Evolutionary conservation across 495 filamentous ascomycete genomes (phyloP), one percentile per base, ranked within the genome.

Genomic region (Bryoglossum gracile): DNA sequence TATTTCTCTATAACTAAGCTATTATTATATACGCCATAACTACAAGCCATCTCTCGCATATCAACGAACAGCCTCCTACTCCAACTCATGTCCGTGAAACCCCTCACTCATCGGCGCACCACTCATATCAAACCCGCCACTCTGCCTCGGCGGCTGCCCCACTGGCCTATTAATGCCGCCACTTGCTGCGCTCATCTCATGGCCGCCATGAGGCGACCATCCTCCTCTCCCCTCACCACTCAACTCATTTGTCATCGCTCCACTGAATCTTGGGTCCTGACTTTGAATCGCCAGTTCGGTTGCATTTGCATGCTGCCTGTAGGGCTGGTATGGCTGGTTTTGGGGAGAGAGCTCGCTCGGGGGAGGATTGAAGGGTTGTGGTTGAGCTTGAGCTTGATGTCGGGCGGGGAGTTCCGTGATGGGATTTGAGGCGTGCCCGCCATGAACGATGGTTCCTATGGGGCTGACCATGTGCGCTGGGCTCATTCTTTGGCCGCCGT

Each of bases 71-170:
- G n/a, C 13, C 2, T 18, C 30, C 26, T 37, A 43, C 18, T 22
- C 39, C 39, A 51, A 43, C 48, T 51, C 48, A 37, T 43, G 48
- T 25, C 21, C 13, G 4, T 21, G 14, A 37, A 23, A 43, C 38
- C 36, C 39, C 18, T 46, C 42, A 16, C 23, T 52, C 32, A 46
- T 52, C 25, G 49, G 49, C n/a, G 41, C 42, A 1, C 49, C 49
- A 40, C 49, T 52, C 49, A 52, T 52, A 46, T 52, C 40, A 21
- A 6, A 51, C 16, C 9, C 19, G 11, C 10, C 22, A 8, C 22
- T 44, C 3, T 13, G n/a, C 8, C 6, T 24, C 22, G 9, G 8
- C 19, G 11, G 39, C 19, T 2, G 3, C 11, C 36, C 39, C 13
- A 40, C 41, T 3, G 49, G 49, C 24, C 49, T 25, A 22, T 24